A percentile compares a stretch with the other conserved stretches of the same genome.
phyloP scores from a whole-genome alignment of 202 grass and related monocot species.

The Setaria italica region DNA sequence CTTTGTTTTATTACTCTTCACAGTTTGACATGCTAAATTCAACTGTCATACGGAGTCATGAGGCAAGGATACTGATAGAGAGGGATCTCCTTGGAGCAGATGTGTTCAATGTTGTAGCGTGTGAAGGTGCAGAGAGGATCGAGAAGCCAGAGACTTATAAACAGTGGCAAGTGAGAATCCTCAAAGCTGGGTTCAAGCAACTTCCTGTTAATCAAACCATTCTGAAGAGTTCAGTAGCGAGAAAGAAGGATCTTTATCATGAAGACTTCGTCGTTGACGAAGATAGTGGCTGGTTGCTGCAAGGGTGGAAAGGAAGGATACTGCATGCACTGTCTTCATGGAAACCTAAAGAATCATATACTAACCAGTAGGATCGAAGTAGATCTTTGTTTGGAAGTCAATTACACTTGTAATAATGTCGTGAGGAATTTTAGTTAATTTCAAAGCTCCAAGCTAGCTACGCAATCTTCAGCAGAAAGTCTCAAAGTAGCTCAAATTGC shows the following conservation, averaged over 20 bases:
- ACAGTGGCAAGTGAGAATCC: conserved; percentile 53
- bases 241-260: conserved; percentile 39
- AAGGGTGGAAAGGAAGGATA: conserved; percentile 71
- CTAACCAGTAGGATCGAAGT: conserved; percentile 8
- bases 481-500: background rate
- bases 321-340: conserved; percentile 52
- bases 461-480: background rate
- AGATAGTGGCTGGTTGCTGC: conserved; percentile 52
- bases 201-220: conserved; percentile 40
- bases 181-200: conserved; percentile 54
- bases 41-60: conserved; percentile 42
- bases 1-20: conserved; percentile 56
- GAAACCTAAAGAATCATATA: conserved; percentile 37
- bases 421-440: background rate
- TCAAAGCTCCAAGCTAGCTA: background rate
- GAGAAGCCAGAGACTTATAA: conserved; percentile 58
- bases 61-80: conserved; percentile 52
- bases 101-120: conserved; percentile 50
- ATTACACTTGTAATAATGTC: background rate
- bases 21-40: conserved; percentile 64
- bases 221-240: conserved; percentile 16
- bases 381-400: background rate
- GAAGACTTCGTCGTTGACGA: conserved; percentile 53
- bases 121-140: conserved; percentile 57
- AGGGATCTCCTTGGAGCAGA: conserved; percentile 43